Percentiles rank a stretch among this genome's conserved stretches.
Conservation (phyloP, 2,329 filamentous ascomycete species). For the Fusarium redolens region DNA sequence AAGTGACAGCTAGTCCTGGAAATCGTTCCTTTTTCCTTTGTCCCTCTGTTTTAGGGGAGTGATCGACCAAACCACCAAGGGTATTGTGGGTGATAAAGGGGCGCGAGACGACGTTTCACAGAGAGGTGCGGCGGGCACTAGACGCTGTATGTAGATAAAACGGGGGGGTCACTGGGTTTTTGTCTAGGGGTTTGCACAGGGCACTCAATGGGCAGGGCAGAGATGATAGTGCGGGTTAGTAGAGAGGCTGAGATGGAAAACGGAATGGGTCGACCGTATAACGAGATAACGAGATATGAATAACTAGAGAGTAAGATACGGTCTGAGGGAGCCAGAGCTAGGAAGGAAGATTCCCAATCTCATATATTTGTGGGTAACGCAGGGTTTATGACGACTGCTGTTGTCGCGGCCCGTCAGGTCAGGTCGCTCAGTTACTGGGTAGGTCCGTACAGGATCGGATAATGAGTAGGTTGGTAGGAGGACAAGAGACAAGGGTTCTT, state of each 20-base stretch:
- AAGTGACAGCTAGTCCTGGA: slow-evolving; percentile 1
- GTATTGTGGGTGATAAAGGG: slow-evolving; percentile 36
- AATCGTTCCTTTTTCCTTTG: slow-evolving; percentile 14
- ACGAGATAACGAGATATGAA: slow-evolving; percentile 13
- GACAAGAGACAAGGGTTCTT: background rate
- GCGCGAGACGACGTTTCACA: slow-evolving; percentile 45
- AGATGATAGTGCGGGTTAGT: slow-evolving; percentile 7
- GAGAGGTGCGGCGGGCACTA: slow-evolving; percentile 42
- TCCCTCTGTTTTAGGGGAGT: background rate
- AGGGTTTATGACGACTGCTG: slow-evolving; percentile 34
- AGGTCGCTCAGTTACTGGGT: background rate
- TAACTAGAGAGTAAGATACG: slow-evolving; percentile 13
- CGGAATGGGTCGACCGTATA: slow-evolving; percentile 28
- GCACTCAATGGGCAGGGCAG: slow-evolving; percentile 27
- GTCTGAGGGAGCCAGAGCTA: slow-evolving; percentile 1
- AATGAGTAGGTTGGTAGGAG: slow-evolving; percentile 2
- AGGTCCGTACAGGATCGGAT: background rate
- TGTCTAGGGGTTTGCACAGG: slow-evolving; percentile 29
- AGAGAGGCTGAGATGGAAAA: slow-evolving; percentile 15
- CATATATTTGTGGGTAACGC: slow-evolving; percentile 32
- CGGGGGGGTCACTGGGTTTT: slow-evolving; percentile 18
- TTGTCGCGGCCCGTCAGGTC: slow-evolving; percentile 17
- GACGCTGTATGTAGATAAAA: slow-evolving; percentile 24
- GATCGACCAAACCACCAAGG: slow-evolving; percentile 8
- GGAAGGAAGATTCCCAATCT: slow-evolving; percentile 31